Conservation (phyloP, 441 rosid species). For the Isatis lusitanica region DNA sequence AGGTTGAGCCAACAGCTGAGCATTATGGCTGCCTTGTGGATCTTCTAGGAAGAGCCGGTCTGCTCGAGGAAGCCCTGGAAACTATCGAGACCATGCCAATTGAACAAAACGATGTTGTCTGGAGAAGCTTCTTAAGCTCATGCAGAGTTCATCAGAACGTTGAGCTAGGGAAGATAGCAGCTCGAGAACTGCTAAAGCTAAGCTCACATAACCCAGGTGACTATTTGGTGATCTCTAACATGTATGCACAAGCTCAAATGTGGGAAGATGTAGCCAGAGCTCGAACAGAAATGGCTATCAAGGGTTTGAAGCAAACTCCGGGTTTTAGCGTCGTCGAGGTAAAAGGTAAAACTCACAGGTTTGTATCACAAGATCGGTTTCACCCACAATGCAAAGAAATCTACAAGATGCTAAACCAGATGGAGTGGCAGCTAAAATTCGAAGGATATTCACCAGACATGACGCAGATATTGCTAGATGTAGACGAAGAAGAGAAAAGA, state of each 20-base stretch:
- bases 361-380: slow-evolving; percentile 63
- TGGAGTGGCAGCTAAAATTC: slow-evolving; percentile 66
- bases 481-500: slow-evolving; percentile 72
- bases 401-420: slow-evolving; percentile 64
- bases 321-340: slow-evolving; percentile 66
- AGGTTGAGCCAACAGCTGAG: slow-evolving; percentile 45
- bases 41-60: slow-evolving; percentile 60
- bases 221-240: slow-evolving; percentile 50
- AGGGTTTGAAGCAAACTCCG: slow-evolving; percentile 49
- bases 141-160: slow-evolving; percentile 53
- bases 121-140: slow-evolving; percentile 67
- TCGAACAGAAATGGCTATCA: slow-evolving; percentile 44
- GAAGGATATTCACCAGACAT: slow-evolving; percentile 59
- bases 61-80: slow-evolving; percentile 53
- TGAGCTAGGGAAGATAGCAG: slow-evolving; percentile 52
- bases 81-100: slow-evolving; percentile 51
- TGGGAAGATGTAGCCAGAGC: slow-evolving; percentile 59
- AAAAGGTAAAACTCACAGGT: slow-evolving; percentile 48
- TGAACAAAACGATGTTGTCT: slow-evolving; percentile 56
- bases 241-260: slow-evolving; percentile 51
- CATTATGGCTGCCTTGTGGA: slow-evolving; percentile 71
- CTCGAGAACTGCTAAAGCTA: slow-evolving; percentile 40
- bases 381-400: slow-evolving; percentile 42
- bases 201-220: slow-evolving; percentile 52
- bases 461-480: slow-evolving; percentile 53